Conservation (phyloP, 2,329 filamentous ascomycete species). For the Aspergillus tubingensis region DNA sequence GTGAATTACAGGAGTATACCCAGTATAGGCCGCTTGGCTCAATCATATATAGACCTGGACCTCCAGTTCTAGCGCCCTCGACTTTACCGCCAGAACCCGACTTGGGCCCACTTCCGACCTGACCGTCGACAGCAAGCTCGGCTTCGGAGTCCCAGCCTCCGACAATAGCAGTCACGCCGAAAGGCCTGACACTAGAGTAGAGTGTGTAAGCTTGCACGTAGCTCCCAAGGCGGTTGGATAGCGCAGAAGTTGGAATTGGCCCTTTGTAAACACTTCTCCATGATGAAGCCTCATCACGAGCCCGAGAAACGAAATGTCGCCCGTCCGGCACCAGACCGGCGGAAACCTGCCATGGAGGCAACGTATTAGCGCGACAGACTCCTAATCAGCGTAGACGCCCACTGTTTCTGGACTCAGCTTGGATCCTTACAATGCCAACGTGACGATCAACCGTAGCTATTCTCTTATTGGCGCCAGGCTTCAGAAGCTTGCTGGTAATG, state of each 20-base stretch:
- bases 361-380: slow-evolving; percentile 10
- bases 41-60: slow-evolving; percentile 97
- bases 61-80: slow-evolving; percentile 74
- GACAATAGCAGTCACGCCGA: slow-evolving; percentile 92
- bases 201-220: slow-evolving; percentile 98
- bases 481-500: slow-evolving; percentile 90
- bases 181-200: slow-evolving; percentile 94
- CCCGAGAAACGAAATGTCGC: slow-evolving; percentile 89
- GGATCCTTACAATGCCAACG: slow-evolving; percentile 76
- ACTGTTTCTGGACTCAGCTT: neutral
- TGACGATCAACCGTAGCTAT: slow-evolving; percentile 95
- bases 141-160: slow-evolving; percentile 90
- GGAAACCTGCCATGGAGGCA: slow-evolving; percentile 65
- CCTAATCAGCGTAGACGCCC: neutral
- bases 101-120: slow-evolving; percentile 79
- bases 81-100: slow-evolving; percentile 83
- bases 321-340: slow-evolving; percentile 94
- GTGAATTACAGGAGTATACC: slow-evolving; percentile 49
- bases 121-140: slow-evolving; percentile 82
- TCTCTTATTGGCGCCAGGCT: slow-evolving; percentile 92
- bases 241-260: slow-evolving; percentile 83
- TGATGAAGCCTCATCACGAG: slow-evolving; percentile 85
- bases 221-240: slow-evolving; percentile 89
- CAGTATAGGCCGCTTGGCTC: slow-evolving; percentile 96
- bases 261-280: slow-evolving; percentile 96